Conservation (phyloP, 306 rosid genomes). For the Castanospermum australe region DNA sequence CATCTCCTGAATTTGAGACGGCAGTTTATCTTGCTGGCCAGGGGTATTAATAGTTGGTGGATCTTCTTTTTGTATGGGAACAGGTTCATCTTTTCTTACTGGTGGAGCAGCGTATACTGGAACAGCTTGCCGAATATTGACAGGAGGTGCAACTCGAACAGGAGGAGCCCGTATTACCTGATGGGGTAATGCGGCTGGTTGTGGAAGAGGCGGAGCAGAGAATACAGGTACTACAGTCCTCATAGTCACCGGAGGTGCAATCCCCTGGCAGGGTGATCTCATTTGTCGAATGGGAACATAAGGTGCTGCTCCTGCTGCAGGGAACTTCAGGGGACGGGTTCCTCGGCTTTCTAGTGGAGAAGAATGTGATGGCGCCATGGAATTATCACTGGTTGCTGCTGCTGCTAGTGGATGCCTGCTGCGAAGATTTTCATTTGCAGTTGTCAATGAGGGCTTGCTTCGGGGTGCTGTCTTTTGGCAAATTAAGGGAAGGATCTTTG, state of each 20-base stretch:
- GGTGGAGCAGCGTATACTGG: slow-evolving; percentile 81
- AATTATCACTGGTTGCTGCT: slow-evolving; percentile 41
- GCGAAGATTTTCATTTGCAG: slow-evolving; percentile 43
- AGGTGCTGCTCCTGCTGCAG: slow-evolving; percentile 77
- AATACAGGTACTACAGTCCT: slow-evolving; percentile 74
- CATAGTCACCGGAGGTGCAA: slow-evolving; percentile 84
- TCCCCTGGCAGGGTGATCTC: slow-evolving; percentile 71
- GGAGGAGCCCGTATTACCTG: slow-evolving; percentile 51
- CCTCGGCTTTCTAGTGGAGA: slow-evolving; percentile 52
- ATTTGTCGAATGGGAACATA: slow-evolving; percentile 80
- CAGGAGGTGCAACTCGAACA: slow-evolving; percentile 66
- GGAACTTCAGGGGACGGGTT: slow-evolving; percentile 58
- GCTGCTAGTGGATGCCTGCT: slow-evolving; percentile 44
- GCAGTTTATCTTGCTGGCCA: slow-evolving; percentile 26
- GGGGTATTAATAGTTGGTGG: slow-evolving; percentile 29
- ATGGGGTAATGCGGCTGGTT: slow-evolving; percentile 45
- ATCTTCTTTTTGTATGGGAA: slow-evolving; percentile 36
- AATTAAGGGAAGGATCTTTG: slow-evolving; percentile 91
- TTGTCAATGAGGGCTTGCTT: slow-evolving; percentile 42
- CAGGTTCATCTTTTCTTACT: slow-evolving; percentile 49
- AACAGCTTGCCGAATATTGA: slow-evolving; percentile 74
- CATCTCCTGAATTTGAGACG: slow-evolving; percentile 44
- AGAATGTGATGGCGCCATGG: slow-evolving; percentile 36
- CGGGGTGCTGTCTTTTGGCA: slow-evolving; percentile 63
- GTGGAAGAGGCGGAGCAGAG: slow-evolving; percentile 79